Evolutionary conservation across 257 asterid genomes (phyloP).

Genomic region (Echites panduratus): DNA sequence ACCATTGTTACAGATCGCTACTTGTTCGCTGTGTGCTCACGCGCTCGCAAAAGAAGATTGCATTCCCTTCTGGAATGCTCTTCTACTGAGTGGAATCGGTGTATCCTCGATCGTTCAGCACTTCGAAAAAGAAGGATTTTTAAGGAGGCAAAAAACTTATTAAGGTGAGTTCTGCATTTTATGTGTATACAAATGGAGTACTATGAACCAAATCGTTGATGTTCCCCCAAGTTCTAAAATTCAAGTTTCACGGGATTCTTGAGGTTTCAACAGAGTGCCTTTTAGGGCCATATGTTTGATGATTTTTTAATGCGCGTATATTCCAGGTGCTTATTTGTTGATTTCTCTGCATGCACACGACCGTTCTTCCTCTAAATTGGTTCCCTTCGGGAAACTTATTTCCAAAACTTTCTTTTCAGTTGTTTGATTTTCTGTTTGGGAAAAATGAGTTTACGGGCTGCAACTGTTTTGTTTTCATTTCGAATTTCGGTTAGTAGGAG

Average conservation of each 20-base stretch:
- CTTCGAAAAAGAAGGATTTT: not conserved
- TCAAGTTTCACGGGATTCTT: not conserved
- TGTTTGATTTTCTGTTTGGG: constrained; percentile 3
- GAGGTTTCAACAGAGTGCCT: not conserved
- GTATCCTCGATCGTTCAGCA: not conserved
- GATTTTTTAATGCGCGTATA: not conserved
- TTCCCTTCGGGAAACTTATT: not conserved
- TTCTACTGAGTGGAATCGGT: constrained; percentile 32
- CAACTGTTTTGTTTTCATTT: constrained; percentile 27
- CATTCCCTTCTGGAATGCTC: constrained; percentile 37
- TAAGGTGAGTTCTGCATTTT: constrained; percentile 16
- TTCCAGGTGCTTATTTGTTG: not conserved
- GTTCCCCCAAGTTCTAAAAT: not conserved
- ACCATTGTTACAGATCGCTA: not conserved
- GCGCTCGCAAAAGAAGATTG: constrained; percentile 26
- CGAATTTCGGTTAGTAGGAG: constrained; percentile 14
- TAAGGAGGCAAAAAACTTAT: not conserved
- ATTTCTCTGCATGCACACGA: constrained; percentile 1
- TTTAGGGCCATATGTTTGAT: constrained; percentile 7
- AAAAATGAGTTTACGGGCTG: constrained; percentile 27
- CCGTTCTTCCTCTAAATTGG: not conserved
- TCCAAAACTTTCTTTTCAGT: not conserved
- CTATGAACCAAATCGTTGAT: not conserved
- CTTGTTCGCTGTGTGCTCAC: constrained; percentile 4
- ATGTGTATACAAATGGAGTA: not conserved